Base-by-base conservation (phyloP, 208 protist genomes). In the Leptomonas pyrrhocoris region DNA sequence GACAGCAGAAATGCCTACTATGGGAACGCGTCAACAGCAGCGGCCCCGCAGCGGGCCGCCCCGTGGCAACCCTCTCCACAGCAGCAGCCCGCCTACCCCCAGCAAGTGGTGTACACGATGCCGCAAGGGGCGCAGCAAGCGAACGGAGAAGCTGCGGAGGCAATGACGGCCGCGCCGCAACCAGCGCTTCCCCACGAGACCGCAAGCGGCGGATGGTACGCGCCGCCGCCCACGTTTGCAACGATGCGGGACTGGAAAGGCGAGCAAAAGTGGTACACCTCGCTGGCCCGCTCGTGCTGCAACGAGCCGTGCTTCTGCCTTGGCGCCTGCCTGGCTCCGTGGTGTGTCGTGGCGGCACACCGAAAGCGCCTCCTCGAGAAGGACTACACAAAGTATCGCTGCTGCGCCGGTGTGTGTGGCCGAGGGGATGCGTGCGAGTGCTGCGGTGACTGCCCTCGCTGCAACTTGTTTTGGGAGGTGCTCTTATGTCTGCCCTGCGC, bases 361-460 rank as follows among this genome's bases (percentile, higher is more conserved):
- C 74, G 89, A 16, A 74, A 80, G 46, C 81, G 81, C 16, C 73
- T 92, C 12, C 59, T 91, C 45, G 19, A 77, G 12, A 64, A 76
- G 23, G 75, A 92, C 40, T 86, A 73, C 76, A 64, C 34, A 25
- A 53, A 80, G 36, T 92, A 92, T 58, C 61, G 74, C 21, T 90
- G 89, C 73, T 94, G 86, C 58, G 81, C 71, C 40, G 86, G 84
- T 21, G 59, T 86, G 23, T 88, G 80, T 54, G 83, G 81, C 8
- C 57, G 38, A 13, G 46, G 77, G 31, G 63, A 55, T 18, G 63
- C 21, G 25, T 81, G 71, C 30, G 58, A 68, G 31, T 74, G 72
- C 61, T 85, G 77, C 40, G 55, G 76, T 42, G 50, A 49, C n/a
- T 28, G 27, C 64, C 74, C 77, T 45, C 68, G 56, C 19, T 86